These are phyloP conservation scores for Thymus quinquecostatus DNA, from an alignment of 257 asterid genomes.

Conservation along the genomic window DNA sequence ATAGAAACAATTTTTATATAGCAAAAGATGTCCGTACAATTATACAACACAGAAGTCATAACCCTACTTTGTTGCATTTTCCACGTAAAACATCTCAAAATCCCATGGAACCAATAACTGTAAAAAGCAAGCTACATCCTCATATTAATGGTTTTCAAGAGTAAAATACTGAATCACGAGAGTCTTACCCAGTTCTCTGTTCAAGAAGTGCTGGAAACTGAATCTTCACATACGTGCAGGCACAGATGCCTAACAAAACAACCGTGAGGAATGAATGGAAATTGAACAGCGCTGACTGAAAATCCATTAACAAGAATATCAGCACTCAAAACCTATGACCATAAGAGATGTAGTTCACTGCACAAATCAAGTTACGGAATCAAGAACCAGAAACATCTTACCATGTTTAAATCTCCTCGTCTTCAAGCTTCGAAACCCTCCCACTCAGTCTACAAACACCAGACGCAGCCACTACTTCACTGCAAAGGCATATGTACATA, in stretches of 20 bases:
- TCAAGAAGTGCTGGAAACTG: conserved; percentile 92
- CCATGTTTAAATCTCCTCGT: conserved; percentile 39
- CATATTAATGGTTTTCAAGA: conserved; percentile 9
- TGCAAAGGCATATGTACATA: not conserved
- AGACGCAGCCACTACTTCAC: conserved; percentile 22
- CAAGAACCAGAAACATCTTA: conserved; percentile 27
- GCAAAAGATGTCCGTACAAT: not conserved
- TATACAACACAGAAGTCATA: too few relatives aligned
- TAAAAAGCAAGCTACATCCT: not conserved
- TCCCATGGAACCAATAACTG: not conserved
- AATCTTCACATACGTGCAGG: conserved; percentile 88
- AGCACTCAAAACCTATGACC: conserved; percentile 26
- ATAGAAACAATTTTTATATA: not conserved
- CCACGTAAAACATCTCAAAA: not conserved
- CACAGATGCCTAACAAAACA: conserved; percentile 84
- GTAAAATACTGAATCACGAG: conserved; percentile 26
- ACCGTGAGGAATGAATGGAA: conserved; percentile 92
- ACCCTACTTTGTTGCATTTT: not conserved
- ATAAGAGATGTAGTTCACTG: conserved; percentile 16
- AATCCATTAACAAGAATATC: conserved; percentile 35
- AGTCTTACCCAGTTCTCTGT: conserved; percentile 79
- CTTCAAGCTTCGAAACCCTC: conserved; percentile 23
- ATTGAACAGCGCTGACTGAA: conserved; percentile 87
- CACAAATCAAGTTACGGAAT: conserved; percentile 18
- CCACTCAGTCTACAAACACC: conserved; percentile 28